A percentile compares a stretch with the other conserved stretches of the same genome.
phyloP scores from a whole-genome alignment of 139 green algal genomes.

The Spirogloea muscicola region DNA sequence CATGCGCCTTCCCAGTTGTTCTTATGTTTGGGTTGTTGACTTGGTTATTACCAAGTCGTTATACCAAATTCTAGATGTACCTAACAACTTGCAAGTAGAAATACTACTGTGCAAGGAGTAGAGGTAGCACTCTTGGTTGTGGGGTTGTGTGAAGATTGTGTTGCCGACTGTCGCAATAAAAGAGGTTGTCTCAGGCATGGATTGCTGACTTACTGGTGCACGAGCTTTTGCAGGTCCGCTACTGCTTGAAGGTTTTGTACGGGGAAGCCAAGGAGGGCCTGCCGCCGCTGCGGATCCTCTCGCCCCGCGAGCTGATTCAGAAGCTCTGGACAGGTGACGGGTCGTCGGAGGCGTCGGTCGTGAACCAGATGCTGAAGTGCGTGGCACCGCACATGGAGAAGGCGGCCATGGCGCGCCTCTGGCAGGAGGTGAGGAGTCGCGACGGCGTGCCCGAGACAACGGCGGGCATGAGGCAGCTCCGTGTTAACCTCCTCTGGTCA shows the following conservation, averaged over 20 bases:
- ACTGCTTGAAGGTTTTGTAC: constrained; percentile 37
- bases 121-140: too few relatives aligned
- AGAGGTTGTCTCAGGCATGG: too few relatives aligned
- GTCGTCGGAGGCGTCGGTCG: too few relatives aligned
- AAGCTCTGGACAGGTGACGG: constrained; percentile 32
- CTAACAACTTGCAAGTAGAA: too few relatives aligned
- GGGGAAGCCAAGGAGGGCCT: constrained; percentile 29
- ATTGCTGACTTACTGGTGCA: too few relatives aligned
- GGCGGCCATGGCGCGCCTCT: neutral
- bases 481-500: constrained; percentile 14
- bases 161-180: too few relatives aligned
- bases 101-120: too few relatives aligned
- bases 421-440: neutral
- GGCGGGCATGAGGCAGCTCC: neutral
- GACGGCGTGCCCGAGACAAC: neutral
- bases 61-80: too few relatives aligned
- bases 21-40: too few relatives aligned
- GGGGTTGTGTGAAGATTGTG: too few relatives aligned
- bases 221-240: constrained; percentile 36
- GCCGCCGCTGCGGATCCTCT: constrained; percentile 17
- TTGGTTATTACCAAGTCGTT: too few relatives aligned
- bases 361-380: constrained; percentile 25
- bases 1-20: too few relatives aligned
- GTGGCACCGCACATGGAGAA: constrained; percentile 22
- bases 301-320: constrained; percentile 14